Evolutionary conservation across 345 rosid species (phyloP), one percentile per base, ranked within the genome.

Genomic region (Anacardium occidentale): DNA sequence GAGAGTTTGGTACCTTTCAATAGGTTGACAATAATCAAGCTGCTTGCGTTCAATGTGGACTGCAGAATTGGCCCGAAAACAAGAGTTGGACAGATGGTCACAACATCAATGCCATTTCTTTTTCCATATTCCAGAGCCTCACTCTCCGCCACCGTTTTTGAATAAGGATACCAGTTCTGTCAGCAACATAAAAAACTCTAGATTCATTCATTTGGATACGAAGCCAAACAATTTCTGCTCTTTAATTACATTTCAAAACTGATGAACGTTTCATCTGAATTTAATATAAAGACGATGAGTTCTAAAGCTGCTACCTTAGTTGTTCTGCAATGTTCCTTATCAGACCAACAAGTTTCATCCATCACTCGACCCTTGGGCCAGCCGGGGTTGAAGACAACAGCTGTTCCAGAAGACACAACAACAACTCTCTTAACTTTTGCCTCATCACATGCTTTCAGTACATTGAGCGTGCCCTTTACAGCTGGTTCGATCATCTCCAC

Each of bases 141-240:
- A 60, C 77, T 83, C 68, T 93, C 98, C 20, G 96, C 96, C 81
- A 70, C 80, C 62, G 94, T 86, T 76, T 93, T 93, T 4, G 97
- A 78, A 66, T 83, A 69, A 76, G 79, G 80, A 76, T 93, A 91
- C 97, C 94, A 88, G 20, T 85, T 85, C 97, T 93, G 82, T 71
- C 11, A 61, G 45, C 80, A 48, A 24, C 40, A 67, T 15, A 45
- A 34, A 62, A 54, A 67, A 37, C 11, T 58, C 2, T 0, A 44
- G 15, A 69, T 67, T 66, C 47, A 67, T 34, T 32, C 40, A 62
- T 32, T 13, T 29, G 18, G 15, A 15, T 45, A 53, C 15, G 0
- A 13, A 18, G 10, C 20, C 21, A 20, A 12, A 32, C n/a, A n/a
- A n/a, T n/a, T n/a, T n/a, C n/a, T n/a, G n/a, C n/a, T n/a, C n/a